Evolutionary conservation across 345 rosid species (phyloP), one percentile per base, ranked within the genome.

Genomic region (Dipteronia dyeriana): DNA sequence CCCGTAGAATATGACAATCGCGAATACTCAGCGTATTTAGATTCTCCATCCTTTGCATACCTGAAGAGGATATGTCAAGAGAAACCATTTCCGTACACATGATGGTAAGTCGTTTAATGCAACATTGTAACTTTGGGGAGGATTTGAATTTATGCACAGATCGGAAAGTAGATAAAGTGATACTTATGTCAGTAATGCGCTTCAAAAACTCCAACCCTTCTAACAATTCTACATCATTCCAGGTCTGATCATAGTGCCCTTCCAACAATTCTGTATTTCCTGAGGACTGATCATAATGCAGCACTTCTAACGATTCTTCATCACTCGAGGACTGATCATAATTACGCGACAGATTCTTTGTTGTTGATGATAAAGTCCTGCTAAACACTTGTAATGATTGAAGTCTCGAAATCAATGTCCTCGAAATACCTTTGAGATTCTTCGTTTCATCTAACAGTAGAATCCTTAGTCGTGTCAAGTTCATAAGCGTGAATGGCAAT

Each of bases 371-470:
- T 1, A 74, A 17, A 34, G 4, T 34, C 20, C 68, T 23, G 61
- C 77, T 63, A 61, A 74, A 74, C 7, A 74, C 70, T 75, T 34
- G 20, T 39, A 80, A 14, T 5, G 61, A 25, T 2, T 54, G 31
- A 1, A 80, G 70, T 47, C 73, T 45, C 29, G 70, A 57, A 59
- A 80, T 13, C 41, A 60, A 39, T 34, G 38, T 56, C 23, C 38
- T 41, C 7, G 77, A 39, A 17, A 80, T 59, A 29, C 17, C 31
- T 7, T 22, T 1, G 1, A 80, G 71, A 5, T 5, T 17, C 2
- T 3, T 2, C 17, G 51, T 76, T 1, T 39, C 23, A 41, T 80
- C 75, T 66, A 76, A 51, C 11, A 70, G 47, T 20, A 80, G 23
- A 34, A 76, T 41, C 51, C 13, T 76, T 39, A 72, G 26, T 3